Evolutionary conservation across 2,329 filamentous ascomycete genomes (phyloP).

Genomic region (Domatiomyces globalis): DNA sequence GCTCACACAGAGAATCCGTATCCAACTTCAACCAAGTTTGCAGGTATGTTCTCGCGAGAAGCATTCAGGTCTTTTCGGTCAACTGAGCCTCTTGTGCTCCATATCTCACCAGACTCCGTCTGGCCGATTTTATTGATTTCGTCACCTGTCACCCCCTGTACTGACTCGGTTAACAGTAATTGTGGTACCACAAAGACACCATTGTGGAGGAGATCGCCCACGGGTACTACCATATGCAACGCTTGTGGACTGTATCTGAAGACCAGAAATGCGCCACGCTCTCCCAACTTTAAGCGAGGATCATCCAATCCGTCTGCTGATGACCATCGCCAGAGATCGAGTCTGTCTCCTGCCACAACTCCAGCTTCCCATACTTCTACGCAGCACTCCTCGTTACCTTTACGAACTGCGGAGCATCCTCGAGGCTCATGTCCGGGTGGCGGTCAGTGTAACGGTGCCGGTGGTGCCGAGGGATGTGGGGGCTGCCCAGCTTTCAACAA

Average conservation of each 20-base stretch:
- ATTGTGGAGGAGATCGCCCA: slow-evolving; percentile 82
- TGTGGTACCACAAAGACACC: slow-evolving; percentile 89
- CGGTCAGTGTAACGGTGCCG: slow-evolving; percentile 89
- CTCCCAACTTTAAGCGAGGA: slow-evolving; percentile 76
- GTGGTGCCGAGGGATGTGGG: slow-evolving; percentile 84
- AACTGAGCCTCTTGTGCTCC: not conserved
- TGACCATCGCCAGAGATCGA: slow-evolving; percentile 7
- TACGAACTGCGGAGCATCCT: slow-evolving; percentile 23
- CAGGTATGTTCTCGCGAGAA: slow-evolving; percentile 12
- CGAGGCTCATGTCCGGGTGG: slow-evolving; percentile 90
- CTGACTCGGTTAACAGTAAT: slow-evolving; percentile 47
- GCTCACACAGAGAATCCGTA: not conserved
- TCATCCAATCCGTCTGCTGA: slow-evolving; percentile 21
- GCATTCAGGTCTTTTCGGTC: not conserved
- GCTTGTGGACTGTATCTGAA: slow-evolving; percentile 92
- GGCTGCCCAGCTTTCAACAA: slow-evolving; percentile 98
- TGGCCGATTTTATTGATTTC: not conserved
- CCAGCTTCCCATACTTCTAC: slow-evolving; percentile 21
- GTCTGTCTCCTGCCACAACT: slow-evolving; percentile 12
- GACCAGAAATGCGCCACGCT: slow-evolving; percentile 77
- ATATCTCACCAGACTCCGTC: not conserved
- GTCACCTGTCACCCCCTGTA: not conserved
- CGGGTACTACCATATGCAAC: slow-evolving; percentile 92
- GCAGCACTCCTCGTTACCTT: slow-evolving; percentile 8
- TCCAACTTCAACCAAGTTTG: slow-evolving; percentile 11